A percentile compares a stretch with the other conserved stretches of the same genome.
phyloP scores from a whole-genome alignment of 176 grass and related monocot species.

The Microstegium vimineum region DNA sequence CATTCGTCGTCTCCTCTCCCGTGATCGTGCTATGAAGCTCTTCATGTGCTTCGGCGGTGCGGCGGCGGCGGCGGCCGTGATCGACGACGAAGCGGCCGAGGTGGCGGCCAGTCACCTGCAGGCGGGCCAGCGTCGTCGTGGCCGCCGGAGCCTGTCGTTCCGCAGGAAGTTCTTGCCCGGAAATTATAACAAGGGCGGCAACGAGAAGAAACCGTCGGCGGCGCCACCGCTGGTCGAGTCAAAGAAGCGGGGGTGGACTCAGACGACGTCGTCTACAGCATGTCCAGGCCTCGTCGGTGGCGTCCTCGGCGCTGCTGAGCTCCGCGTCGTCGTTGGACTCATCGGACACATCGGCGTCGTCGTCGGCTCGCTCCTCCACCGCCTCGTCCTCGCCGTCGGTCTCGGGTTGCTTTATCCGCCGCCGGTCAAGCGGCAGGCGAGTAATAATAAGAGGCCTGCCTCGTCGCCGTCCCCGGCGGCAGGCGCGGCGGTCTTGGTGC shows the following conservation, averaged over 20 bases:
- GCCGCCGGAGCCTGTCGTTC: neutral
- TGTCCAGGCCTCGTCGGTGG: neutral
- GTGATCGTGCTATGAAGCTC: neutral
- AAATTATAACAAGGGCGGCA: neutral
- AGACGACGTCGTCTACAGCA: neutral
- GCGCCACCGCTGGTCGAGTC: neutral
- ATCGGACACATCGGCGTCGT: neutral
- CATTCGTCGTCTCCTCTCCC: neutral
- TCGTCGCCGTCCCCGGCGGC: neutral
- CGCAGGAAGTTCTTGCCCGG: neutral
- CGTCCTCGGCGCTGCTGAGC: slow-evolving; percentile 12
- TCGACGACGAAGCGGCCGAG: neutral
- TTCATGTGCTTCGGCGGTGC: slow-evolving; percentile 31
- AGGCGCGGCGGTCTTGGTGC: slow-evolving; percentile 19
- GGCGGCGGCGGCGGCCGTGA: neutral
- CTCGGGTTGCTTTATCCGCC: neutral
- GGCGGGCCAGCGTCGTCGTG: neutral
- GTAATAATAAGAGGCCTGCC: neutral
- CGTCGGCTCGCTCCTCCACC: neutral
- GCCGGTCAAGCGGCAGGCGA: neutral
- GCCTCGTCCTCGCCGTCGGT: neutral
- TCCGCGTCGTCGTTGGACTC: slow-evolving; percentile 1
- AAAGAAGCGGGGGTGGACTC: neutral
- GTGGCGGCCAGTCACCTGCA: neutral
- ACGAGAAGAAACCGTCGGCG: neutral